Conservation (phyloP, 2,329 filamentous ascomycete species). For the Diaporthe aspalathi region DNA sequence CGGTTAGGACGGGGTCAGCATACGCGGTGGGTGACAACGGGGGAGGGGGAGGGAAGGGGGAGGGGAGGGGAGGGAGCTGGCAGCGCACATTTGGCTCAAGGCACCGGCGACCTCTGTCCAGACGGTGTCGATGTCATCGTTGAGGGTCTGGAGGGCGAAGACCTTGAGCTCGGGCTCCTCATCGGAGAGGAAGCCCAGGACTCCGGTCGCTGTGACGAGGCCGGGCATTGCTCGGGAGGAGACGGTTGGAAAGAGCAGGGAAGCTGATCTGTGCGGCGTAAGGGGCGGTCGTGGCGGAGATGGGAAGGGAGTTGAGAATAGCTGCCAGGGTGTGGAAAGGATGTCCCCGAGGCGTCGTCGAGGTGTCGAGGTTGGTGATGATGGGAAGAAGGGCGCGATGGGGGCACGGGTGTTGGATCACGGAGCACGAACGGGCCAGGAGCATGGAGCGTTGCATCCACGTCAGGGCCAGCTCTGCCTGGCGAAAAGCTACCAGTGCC, state of each 20-base stretch:
- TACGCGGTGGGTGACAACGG: constrained; percentile 12
- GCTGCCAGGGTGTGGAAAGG: background rate
- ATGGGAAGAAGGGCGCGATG: background rate
- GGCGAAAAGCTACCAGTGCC: constrained; percentile 30
- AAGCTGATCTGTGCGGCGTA: constrained; percentile 10
- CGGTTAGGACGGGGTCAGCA: constrained; percentile 35
- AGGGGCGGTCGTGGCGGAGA: background rate
- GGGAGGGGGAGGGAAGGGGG: constrained; percentile 37
- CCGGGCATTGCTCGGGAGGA: constrained; percentile 78
- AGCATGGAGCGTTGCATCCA: constrained; percentile 49
- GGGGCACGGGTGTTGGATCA: background rate
- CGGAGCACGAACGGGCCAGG: background rate
- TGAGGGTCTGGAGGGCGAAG: constrained; percentile 94
- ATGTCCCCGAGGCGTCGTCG: constrained; percentile 7
- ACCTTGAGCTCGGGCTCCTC: constrained; percentile 94
- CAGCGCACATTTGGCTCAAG: constrained; percentile 85
- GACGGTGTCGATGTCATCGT: constrained; percentile 95
- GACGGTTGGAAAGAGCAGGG: background rate
- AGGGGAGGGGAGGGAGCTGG: background rate
- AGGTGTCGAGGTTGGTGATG: constrained; percentile 18
- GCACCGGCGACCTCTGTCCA: constrained; percentile 97
- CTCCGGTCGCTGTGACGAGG: constrained; percentile 91
- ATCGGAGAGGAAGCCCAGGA: constrained; percentile 94
- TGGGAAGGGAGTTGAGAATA: background rate
- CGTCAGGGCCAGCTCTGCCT: constrained; percentile 60